phyloP scores from a whole-genome alignment of 495 filamentous ascomycete genomes.

The Aspergillus ostianus region DNA sequence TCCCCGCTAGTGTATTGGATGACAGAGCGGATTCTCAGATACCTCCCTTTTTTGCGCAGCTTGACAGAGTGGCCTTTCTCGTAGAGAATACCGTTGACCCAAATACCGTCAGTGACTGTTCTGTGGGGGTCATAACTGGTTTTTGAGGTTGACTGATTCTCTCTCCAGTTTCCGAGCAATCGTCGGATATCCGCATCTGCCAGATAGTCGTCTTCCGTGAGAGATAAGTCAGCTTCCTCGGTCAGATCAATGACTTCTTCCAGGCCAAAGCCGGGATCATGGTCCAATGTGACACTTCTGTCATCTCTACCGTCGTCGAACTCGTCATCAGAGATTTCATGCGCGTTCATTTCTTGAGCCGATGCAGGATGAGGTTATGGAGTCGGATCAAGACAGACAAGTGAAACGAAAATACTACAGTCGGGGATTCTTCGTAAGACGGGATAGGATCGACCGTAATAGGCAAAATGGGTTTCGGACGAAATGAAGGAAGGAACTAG shows the following conservation, averaged over 20 bases:
- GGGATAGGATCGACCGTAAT: too few relatives aligned
- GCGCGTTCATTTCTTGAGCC: too few relatives aligned
- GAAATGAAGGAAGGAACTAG: too few relatives aligned
- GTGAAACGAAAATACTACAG: too few relatives aligned
- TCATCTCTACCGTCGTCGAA: too few relatives aligned
- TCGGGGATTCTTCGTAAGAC: too few relatives aligned
- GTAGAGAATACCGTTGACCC: slow-evolving; percentile 24
- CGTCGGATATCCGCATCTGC: background rate
- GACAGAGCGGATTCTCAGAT: slow-evolving; percentile 21
- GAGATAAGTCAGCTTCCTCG: background rate
- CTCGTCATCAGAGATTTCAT: too few relatives aligned
- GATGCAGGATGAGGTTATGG: too few relatives aligned
- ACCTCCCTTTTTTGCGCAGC: slow-evolving; percentile 16
- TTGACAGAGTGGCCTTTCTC: slow-evolving; percentile 22
- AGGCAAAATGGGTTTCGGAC: too few relatives aligned
- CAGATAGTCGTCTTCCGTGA: background rate
- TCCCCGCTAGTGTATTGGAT: slow-evolving; percentile 7
- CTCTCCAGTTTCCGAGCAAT: background rate
- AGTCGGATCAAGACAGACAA: too few relatives aligned
- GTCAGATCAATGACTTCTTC: background rate
- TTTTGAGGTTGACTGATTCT: background rate
- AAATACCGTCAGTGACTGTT: slow-evolving; percentile 2
- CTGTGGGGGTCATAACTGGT: background rate
- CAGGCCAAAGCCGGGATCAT: background rate
- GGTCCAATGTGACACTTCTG: background rate